These are phyloP conservation scores for Verticillium isaacii DNA, from an alignment of 2,329 filamentous ascomycete genomes.

Conservation along the genomic window DNA sequence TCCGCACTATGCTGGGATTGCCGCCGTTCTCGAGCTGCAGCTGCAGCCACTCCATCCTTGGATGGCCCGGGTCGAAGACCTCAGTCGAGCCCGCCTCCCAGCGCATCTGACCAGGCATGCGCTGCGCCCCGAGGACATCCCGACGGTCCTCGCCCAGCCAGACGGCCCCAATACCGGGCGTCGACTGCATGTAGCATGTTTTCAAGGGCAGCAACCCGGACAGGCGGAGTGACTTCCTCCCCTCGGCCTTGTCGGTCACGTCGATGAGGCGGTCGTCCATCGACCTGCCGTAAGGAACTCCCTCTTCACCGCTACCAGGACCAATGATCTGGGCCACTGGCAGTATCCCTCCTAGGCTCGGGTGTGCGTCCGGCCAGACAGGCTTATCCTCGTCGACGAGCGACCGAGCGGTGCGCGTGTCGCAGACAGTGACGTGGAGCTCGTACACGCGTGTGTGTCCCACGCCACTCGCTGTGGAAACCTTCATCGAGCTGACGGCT, in stretches of 20 bases:
- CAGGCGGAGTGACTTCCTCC: constrained; percentile 22
- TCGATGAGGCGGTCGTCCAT: background rate
- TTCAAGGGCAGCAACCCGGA: constrained; percentile 38
- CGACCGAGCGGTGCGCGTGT: constrained; percentile 18
- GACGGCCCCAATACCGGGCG: constrained; percentile 27
- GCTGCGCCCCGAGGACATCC: constrained; percentile 34
- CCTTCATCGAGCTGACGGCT: constrained; percentile 25
- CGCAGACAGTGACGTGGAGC: constrained; percentile 25
- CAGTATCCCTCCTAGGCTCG: constrained; percentile 10
- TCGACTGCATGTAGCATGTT: constrained; percentile 33
- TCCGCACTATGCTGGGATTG: constrained; percentile 5
- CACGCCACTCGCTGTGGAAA: constrained; percentile 13
- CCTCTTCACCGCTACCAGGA: background rate
- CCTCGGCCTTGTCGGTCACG: constrained; percentile 8
- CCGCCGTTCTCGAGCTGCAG: constrained; percentile 1
- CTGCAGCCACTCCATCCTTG: constrained; percentile 1
- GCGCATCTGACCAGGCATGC: constrained; percentile 30
- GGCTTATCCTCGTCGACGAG: constrained; percentile 15
- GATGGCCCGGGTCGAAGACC: constrained; percentile 7
- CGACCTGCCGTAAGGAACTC: background rate
- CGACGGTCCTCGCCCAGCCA: constrained; percentile 37
- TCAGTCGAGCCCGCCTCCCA: constrained; percentile 11
- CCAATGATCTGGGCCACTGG: constrained; percentile 10
- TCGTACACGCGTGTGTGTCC: constrained; percentile 24
- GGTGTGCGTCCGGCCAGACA: constrained; percentile 12